Conservation (phyloP, 139 green algal species). For the Haematococcus lacustris region DNA sequence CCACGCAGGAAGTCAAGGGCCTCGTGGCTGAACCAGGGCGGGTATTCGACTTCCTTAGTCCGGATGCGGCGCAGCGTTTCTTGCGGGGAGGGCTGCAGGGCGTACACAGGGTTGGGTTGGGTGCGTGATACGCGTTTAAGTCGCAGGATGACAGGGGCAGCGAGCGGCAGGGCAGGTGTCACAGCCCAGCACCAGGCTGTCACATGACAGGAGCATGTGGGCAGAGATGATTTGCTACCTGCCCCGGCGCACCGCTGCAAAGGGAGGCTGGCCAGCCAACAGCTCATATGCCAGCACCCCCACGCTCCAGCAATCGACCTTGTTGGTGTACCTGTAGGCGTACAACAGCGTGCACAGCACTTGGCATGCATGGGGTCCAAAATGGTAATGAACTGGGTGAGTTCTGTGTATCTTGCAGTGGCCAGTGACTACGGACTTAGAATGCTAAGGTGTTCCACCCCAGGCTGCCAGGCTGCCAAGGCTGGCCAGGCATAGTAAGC, state of each 20-base stretch:
- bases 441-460: too few species aligned
- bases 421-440: not conserved
- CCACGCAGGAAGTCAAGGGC: conserved; percentile 14
- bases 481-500: too few species aligned
- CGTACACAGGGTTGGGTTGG: not conserved
- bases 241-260: conserved; percentile 33
- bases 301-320: conserved; percentile 50
- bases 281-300: conserved; percentile 57
- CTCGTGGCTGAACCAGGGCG: conserved; percentile 9
- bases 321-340: conserved; percentile 32
- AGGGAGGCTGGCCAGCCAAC: conserved; percentile 42
- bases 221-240: too few species aligned
- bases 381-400: not conserved
- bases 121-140: not conserved
- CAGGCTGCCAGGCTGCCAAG: too few species aligned
- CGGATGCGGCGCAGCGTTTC: conserved; percentile 42
- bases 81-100: conserved; percentile 24
- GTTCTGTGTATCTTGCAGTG: not conserved
- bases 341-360: too few species aligned
- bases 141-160: not conserved
- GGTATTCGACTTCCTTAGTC: conserved; percentile 33
- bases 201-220: not conserved
- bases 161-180: too few species aligned
- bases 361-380: too few species aligned
- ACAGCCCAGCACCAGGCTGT: too few species aligned